Conservation (phyloP, 164 flowering plant genomes). For the Aristolochia contorta region DNA sequence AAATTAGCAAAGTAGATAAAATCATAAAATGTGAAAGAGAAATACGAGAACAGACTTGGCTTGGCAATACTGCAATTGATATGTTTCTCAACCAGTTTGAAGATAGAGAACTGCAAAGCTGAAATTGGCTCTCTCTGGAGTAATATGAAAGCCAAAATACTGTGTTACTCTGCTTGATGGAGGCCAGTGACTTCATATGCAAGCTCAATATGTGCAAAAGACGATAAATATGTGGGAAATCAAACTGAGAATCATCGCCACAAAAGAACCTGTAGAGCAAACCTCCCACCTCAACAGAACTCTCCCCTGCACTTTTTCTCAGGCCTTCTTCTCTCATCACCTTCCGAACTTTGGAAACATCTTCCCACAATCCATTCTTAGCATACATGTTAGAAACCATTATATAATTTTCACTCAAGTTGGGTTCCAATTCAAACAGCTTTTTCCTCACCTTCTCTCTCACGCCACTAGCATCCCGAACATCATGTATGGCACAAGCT, state of each 20-base stretch:
- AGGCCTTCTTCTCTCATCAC: constrained; percentile 11
- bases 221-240: not conserved
- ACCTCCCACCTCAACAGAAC: constrained; percentile 11
- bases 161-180: not conserved
- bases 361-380: constrained; percentile 15
- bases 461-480: not conserved
- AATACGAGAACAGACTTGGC: too few species aligned
- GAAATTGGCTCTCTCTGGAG: too few species aligned
- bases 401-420: constrained; percentile 10
- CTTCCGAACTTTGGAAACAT: constrained; percentile 7
- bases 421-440: constrained; percentile 12
- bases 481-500: constrained; percentile 10
- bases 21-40: too few species aligned
- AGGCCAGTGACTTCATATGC: constrained; percentile 4
- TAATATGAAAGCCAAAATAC: too few species aligned
- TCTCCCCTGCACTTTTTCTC: constrained; percentile 13
- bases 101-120: too few species aligned
- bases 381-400: constrained; percentile 12
- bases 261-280: constrained; percentile 2
- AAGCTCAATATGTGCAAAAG: constrained; percentile 3
- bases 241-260: constrained; percentile 8
- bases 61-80: too few species aligned
- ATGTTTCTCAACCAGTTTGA: too few species aligned
- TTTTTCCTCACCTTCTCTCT: constrained; percentile 9
- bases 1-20: too few species aligned